Evolutionary conservation across 1,284 basidiomycete species (phyloP), one percentile per base, ranked within the genome.

Genomic region (Sporisorium exsertum): DNA sequence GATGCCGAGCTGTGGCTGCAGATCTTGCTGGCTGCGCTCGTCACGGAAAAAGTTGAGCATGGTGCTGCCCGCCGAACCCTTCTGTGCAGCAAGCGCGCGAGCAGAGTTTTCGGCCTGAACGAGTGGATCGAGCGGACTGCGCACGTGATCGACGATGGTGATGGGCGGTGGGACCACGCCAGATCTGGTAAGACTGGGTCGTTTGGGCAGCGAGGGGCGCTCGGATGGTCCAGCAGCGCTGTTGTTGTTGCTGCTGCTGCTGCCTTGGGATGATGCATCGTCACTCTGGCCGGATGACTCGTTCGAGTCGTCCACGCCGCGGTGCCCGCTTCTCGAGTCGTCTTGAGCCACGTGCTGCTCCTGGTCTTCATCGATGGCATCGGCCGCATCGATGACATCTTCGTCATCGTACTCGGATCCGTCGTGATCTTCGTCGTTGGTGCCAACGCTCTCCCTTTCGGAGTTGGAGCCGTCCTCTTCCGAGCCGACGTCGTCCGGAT

Each of bases 401-500:
- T 70, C 77, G n/a, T 78, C 79, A 29, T 77, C 80, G 50, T 78
- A 74, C 24, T 79, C 77, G 6, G 65, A 56, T 27, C 57, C 70
- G 5, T 60, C 72, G n/a, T 61, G 55, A 37, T 83, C 83, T 18
- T 77, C 72, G 40, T 79, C 80, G 40, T 77, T 77, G 32, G 78
- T 81, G 47, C 79, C 81, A 2, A 78, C 75, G 51, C 79, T 80
- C 54, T 79, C 81, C 22, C 71, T 37, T 24, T 78, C 81, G 2
- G 81, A 79, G 20, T 78, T 80, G 24, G 80, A 82, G 22, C 81
- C 82, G 42, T 85, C 81, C 18, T 72, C 81, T 46, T 85, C 84
- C 15, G 84, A 85, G 26, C 84, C 82, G 15, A 84, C 75, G 56
- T 83, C 82, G 57, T 85, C 84, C 1, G 84, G 83, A 60, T 85